Base-by-base conservation (phyloP, 78 protist genomes). In the Dictyostelium purpureum region DNA sequence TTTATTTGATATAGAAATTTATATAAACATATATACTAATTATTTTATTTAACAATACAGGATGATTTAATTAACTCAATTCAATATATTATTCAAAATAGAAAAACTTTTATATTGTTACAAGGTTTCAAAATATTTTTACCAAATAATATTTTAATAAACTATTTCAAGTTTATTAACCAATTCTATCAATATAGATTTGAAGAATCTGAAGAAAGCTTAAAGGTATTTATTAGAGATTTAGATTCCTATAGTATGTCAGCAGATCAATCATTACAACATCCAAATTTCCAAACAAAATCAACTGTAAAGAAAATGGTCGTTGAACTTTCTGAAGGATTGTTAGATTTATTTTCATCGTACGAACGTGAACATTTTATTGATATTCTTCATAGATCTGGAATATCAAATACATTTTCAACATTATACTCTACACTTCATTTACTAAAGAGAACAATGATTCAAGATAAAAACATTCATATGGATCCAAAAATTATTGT, bases 151-250 rank as follows among this genome's bases (percentile, higher is more conserved):
- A 54, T 74, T 5, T 28, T 85, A 12, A 35, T 74, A 40, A 73
- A 52, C 35, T 85, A 40, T 77, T 57, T 85, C 18, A 43, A 21
- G n/a, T 85, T 85, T 43, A 74, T 85, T 33, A 59, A 42, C 12
- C 83, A 85, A 33, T 85, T 85, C 43, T 76, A 85, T 45, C 92
- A 85, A 47, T 85, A 85, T 85, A 37, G 92, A 56, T 85, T 85
- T 45, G 92, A 85, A 61, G 92, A 85, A 9, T 70, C 92, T 31
- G 77, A 85, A 52, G 42, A 73, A 31, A 66, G 79, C 31, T 38
- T 85, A 24, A 31, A 6, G 37, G n/a, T 31, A 24, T 85, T 85
- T 24, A 85, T 85, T 14, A 40, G 31, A 19, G 76, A 85, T 42
- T 24, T 73, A 12, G 56, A 19, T 49, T 1, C 26, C 16, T 12